Evolutionary conservation across 2,329 filamentous ascomycete species (phyloP).

Genomic region (Pseudocercospora vitis): DNA sequence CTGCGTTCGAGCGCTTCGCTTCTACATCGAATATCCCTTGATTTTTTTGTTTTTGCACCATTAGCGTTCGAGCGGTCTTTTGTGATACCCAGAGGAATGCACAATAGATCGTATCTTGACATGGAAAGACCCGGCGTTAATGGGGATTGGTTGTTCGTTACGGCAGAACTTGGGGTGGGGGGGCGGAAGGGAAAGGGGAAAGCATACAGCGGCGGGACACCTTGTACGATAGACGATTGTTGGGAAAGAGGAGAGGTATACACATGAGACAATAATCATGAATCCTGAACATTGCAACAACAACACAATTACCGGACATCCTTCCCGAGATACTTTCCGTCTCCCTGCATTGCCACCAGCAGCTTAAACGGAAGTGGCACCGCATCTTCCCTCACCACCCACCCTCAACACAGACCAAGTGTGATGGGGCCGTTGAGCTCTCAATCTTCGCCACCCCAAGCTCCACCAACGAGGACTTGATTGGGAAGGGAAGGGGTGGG

Average conservation of each 20-base stretch:
- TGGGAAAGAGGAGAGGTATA: background rate
- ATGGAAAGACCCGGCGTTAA: conserved; percentile 9
- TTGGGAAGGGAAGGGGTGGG: background rate
- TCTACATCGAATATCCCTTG: conserved; percentile 12
- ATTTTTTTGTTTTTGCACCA: conserved; percentile 28
- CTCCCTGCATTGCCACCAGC: too few relatives aligned
- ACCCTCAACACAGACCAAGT: too few relatives aligned
- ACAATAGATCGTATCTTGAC: conserved; percentile 23
- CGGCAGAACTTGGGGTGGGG: background rate
- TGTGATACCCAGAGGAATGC: conserved; percentile 29
- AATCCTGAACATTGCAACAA: too few relatives aligned
- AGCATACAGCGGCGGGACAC: background rate
- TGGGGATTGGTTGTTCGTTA: background rate
- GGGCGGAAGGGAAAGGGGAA: too few relatives aligned
- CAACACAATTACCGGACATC: too few relatives aligned
- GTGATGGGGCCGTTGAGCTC: background rate
- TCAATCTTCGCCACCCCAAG: background rate
- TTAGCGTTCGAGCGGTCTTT: conserved; percentile 29
- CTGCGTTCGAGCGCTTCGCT: conserved; percentile 32
- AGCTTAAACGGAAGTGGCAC: too few relatives aligned
- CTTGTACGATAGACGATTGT: conserved; percentile 2
- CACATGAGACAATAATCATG: too few relatives aligned
- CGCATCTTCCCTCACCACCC: too few relatives aligned
- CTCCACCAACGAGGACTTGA: background rate
- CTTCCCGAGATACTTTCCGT: too few relatives aligned